phyloP scores from a whole-genome alignment of 352 stramenopile genomes.

The Halophytophthora polymorphica region DNA sequence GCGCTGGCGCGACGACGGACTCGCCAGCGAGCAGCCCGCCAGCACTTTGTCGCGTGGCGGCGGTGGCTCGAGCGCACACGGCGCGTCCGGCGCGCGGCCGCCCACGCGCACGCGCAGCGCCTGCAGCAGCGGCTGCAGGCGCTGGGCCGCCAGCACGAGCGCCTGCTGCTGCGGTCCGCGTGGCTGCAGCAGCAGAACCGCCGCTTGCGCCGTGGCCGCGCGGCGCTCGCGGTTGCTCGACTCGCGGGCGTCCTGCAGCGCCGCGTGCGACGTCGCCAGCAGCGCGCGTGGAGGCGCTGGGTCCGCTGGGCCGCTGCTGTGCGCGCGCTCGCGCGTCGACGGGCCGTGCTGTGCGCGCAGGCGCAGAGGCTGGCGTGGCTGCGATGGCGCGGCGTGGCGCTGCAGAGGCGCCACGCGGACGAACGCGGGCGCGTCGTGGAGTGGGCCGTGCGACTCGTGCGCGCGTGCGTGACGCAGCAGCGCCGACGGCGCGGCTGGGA shows the following conservation, averaged over 20 bases:
- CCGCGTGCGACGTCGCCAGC: neutral
- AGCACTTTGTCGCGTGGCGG: constrained; percentile 15
- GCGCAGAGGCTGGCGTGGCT: constrained; percentile 4
- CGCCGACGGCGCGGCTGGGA: constrained; percentile 9
- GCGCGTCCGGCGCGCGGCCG: constrained; percentile 11
- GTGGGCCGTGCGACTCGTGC: constrained; percentile 11
- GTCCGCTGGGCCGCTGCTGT: constrained; percentile 7
- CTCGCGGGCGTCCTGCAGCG: constrained; percentile 4
- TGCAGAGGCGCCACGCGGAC: neutral
- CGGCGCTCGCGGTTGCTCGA: constrained; percentile 3
- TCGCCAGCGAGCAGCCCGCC: constrained; percentile 2
- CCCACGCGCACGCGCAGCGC: constrained; percentile 10
- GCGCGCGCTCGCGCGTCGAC: neutral
- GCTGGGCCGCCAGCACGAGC: constrained; percentile 18
- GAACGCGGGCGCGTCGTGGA: constrained; percentile 4
- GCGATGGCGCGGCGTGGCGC: constrained; percentile 2
- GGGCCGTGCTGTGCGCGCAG: neutral
- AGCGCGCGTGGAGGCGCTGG: constrained; percentile 11
- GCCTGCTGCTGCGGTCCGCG: constrained; percentile 8
- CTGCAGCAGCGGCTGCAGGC: constrained; percentile 7
- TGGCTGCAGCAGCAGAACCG: constrained; percentile 18
- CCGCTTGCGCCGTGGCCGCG: constrained; percentile 6
- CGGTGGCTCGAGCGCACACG: constrained; percentile 10
- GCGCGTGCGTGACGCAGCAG: constrained; percentile 10
- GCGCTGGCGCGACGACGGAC: constrained; percentile 4